Base-by-base conservation (phyloP, 23 red algal genomes). In the Gracilariopsis chorda region DNA sequence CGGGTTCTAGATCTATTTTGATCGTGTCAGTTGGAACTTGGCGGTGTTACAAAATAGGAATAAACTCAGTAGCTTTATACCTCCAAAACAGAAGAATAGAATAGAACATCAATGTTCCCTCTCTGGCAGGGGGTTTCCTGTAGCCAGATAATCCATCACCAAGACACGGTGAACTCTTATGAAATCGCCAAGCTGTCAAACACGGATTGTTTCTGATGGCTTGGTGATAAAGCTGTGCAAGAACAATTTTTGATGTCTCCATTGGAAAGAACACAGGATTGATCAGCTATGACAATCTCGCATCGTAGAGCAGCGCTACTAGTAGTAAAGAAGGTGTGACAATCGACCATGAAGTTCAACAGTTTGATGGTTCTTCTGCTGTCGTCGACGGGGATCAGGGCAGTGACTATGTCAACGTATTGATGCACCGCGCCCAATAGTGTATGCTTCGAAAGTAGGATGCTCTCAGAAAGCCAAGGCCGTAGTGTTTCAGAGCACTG, bases 151-250 rank as follows among this genome's bases (percentile, higher is more conserved):
- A 52, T 52, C 25, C 13, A 52, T 53, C 20, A 78, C 27, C 1
- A 29, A 5, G 13, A 43, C 72, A 23, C 43, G 42, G 28, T 88
- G 83, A 29, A 65, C 52, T 30, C 83, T 62, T 17, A 76, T 70
- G 33, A 88, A 39, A 44, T 88, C 83, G n/a, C 83, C 83, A 14
- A 88, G 45, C 41, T 60, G 37, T 59, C 83, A 47, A 77, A 88
- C 73, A 39, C 64, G 65, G 20, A 88, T 88, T 19, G 57, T 42
- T n/a, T 77, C 39, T 21, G 62, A 27, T 47, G 83, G 83, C 10
- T 58, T 51, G 65, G 36, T 19, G 45, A 51, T 47, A 62, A 88
- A 88, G 3, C 48, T 68, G 40, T 74, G 65, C 69, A 77, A 43
- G 20, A 55, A 49, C 14, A 88, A 13, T 61, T 88, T 42, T 48